These are phyloP conservation scores for Collybia nuda DNA, from an alignment of 768 basidiomycete species.

Conservation along the genomic window DNA sequence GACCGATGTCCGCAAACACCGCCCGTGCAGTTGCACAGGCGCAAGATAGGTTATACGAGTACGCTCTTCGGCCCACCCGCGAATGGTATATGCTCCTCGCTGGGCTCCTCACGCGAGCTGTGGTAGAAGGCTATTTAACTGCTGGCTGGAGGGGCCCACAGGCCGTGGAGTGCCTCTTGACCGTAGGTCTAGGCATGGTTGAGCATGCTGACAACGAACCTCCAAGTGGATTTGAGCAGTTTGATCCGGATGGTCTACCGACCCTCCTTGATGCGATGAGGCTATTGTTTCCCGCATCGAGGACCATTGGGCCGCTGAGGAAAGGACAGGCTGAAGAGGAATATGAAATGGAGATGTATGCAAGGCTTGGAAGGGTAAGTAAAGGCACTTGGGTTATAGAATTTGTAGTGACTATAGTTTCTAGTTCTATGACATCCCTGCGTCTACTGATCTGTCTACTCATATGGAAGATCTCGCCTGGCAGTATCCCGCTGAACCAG, in stretches of 20 bases:
- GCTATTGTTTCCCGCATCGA: slow-evolving; percentile 66
- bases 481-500: slow-evolving; percentile 79
- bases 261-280: slow-evolving; percentile 60
- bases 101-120: slow-evolving; percentile 78
- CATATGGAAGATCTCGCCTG: slow-evolving; percentile 80
- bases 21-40: slow-evolving; percentile 6
- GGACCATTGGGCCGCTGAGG: slow-evolving; percentile 22
- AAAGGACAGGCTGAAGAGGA: slow-evolving; percentile 64
- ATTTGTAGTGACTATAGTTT: slow-evolving; percentile 3
- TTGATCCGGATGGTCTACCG: slow-evolving; percentile 79
- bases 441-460: slow-evolving; percentile 69
- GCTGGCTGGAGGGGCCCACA: slow-evolving; percentile 77
- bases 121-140: slow-evolving; percentile 81
- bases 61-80: slow-evolving; percentile 65
- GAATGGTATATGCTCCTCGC: slow-evolving; percentile 84
- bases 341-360: slow-evolving; percentile 74
- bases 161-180: slow-evolving; percentile 69
- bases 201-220: slow-evolving; percentile 26
- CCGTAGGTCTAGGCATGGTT: slow-evolving; percentile 61
- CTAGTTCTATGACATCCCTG: slow-evolving; percentile 78
- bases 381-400: not conserved
- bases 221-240: slow-evolving; percentile 46
- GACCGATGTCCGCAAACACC: slow-evolving; percentile 13
- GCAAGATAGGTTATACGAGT: slow-evolving; percentile 36
- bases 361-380: slow-evolving; percentile 67